These are phyloP conservation scores for Lyophyllum semitale DNA, from an alignment of 768 basidiomycete genomes.

Conservation along the genomic window DNA sequence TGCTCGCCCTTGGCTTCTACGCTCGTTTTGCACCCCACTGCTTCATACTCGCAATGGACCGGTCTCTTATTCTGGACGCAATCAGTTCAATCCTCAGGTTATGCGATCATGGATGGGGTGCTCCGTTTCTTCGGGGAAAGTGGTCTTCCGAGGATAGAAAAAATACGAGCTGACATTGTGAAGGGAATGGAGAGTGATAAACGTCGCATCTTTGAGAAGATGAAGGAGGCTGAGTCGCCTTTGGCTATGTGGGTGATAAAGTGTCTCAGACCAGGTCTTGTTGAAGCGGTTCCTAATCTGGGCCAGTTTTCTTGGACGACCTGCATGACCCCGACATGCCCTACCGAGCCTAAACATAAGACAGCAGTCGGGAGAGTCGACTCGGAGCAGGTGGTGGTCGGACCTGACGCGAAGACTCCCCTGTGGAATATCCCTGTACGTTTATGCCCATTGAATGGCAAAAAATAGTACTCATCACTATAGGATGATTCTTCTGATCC, in stretches of 20 bases:
- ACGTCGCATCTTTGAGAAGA: constrained; percentile 5
- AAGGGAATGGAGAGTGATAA: constrained; percentile 8
- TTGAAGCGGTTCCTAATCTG: constrained; percentile 17
- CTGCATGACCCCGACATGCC: constrained; percentile 8
- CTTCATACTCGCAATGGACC: constrained; percentile 12
- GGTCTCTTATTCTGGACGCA: constrained; percentile 20
- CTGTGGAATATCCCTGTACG: constrained; percentile 14
- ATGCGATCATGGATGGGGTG: constrained; percentile 17
- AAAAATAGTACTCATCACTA: background rate
- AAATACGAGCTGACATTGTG: constrained; percentile 2
- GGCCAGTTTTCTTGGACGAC: constrained; percentile 17
- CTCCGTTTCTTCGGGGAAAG: constrained; percentile 7
- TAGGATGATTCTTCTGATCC: constrained; percentile 2
- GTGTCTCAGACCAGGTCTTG: constrained; percentile 8
- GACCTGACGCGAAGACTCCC: constrained; percentile 15
- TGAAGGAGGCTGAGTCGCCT: constrained; percentile 1
- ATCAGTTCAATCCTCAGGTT: constrained; percentile 9
- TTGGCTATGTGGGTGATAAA: constrained; percentile 19
- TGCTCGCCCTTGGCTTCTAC: constrained; percentile 17
- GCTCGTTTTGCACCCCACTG: constrained; percentile 17
- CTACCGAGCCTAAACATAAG: background rate
- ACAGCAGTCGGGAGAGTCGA: background rate
- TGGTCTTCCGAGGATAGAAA: background rate
- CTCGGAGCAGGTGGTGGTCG: constrained; percentile 7
- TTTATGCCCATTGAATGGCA: background rate